Conservation (phyloP, 805 yeast genomes). For the Starmerella stigmatis region DNA sequence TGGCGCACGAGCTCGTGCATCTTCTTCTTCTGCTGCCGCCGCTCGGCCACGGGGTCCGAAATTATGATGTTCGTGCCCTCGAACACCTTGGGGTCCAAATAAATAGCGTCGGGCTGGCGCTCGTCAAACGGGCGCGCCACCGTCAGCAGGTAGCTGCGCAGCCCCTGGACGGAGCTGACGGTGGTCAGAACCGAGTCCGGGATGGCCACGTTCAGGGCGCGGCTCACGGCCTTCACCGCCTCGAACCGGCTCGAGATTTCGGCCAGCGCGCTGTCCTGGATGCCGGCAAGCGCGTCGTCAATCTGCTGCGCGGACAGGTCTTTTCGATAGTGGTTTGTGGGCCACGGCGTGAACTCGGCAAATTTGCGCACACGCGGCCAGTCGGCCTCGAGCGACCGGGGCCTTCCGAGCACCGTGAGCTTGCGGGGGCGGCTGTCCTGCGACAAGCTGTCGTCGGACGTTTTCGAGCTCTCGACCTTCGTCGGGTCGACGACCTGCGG, state of each 20-base stretch:
- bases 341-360: slow-evolving; percentile 29
- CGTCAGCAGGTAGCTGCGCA: slow-evolving; percentile 34
- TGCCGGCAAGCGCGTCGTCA: slow-evolving; percentile 9
- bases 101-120: slow-evolving; percentile 65
- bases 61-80: slow-evolving; percentile 40
- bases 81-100: slow-evolving; percentile 46
- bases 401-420: slow-evolving; percentile 23
- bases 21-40: slow-evolving; percentile 37
- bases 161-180: slow-evolving; percentile 34
- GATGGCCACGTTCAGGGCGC: slow-evolving; percentile 41
- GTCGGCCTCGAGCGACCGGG: slow-evolving; percentile 13
- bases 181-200: slow-evolving; percentile 43
- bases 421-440: slow-evolving; percentile 22
- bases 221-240: slow-evolving; percentile 41
- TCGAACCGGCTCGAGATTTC: slow-evolving; percentile 44
- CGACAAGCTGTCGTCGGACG: slow-evolving; percentile 15
- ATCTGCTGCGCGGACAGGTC: slow-evolving; percentile 20
- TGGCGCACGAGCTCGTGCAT: slow-evolving; percentile 39
- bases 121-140: slow-evolving; percentile 43
- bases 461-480: slow-evolving; percentile 7
- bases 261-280: slow-evolving; percentile 9
- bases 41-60: slow-evolving; percentile 42
- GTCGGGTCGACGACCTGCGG: slow-evolving; percentile 24
- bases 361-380: slow-evolving; percentile 17
- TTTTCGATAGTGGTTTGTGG: slow-evolving; percentile 23